Evolutionary conservation across 169 alveolate species (phyloP), one percentile per base, ranked within the genome.

Genomic region (Cryptosporidium andersoni): DNA sequence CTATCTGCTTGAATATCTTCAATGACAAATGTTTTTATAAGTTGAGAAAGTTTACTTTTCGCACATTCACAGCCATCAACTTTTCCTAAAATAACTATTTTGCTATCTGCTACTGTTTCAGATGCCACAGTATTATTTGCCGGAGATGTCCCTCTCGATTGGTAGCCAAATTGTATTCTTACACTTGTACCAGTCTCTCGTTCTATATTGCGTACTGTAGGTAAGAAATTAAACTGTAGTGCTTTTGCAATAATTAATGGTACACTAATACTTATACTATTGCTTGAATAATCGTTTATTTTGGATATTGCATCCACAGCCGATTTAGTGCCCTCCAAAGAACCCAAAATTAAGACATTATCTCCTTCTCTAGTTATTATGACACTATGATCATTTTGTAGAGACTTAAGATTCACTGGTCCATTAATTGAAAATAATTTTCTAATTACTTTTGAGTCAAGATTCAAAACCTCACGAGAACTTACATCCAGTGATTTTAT

Each of bases 61-160:
- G 85, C 85, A 16, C 34, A 7, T 47, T 74, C 85, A 14, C 85
- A 74, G 36, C 60, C 60, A 42, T 74, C 85, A 45, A 60, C 63
- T 40, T 74, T 74, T n/a, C 85, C 85, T 42, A 74, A 74, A n/a
- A 74, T 74, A 45, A 74, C 37, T 55, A 74, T 74, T 63, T 74
- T 74, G 62, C 85, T 74, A 25, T 74, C 85, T 25, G 67, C 60
- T 37, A 58, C 74, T 11, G 85, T 40, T n/a, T 74, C 85, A 12
- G 85, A 74, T 8, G 49, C 49, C 3, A 47, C 56, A 40, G 74
- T 40, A 48, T 58, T 25, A 40, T 52, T 74, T 25, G 25, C 25
- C 25, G 25, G 25, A 3, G 67, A 9, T 4, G 40, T 51, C 39
- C 60, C 85, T 12, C 85, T 53, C n/a, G 85, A 74, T n/a, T 74